Percentiles rank a stretch among this genome's conserved stretches.
These are phyloP conservation scores for Salix dunnii DNA, from an alignment of 345 rosid genomes.

Conservation along the genomic window DNA sequence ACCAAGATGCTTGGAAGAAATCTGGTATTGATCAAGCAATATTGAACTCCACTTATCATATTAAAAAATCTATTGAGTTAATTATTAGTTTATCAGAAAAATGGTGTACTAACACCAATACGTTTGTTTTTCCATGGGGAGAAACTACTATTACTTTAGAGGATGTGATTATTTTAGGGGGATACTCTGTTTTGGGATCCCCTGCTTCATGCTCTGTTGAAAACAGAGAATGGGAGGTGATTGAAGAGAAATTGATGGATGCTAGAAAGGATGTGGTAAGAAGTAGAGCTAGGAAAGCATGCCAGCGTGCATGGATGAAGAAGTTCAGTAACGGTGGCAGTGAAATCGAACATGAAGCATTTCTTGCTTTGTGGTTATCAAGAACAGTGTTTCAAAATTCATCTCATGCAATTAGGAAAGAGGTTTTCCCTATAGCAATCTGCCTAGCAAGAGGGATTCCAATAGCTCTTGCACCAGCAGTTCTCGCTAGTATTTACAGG, in stretches of 20 bases:
- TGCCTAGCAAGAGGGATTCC: conserved; percentile 43
- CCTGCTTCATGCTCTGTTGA: conserved; percentile 9
- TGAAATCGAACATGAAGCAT: conserved; percentile 60
- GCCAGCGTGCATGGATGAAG: conserved; percentile 33
- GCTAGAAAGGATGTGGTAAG: conserved; percentile 18
- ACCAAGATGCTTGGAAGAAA: conserved; percentile 2
- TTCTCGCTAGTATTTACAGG: conserved; percentile 44
- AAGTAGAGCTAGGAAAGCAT: conserved; percentile 13
- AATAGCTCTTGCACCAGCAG: conserved; percentile 53
- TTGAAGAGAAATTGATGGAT: conserved; percentile 23
- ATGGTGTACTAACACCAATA: conserved; percentile 8
- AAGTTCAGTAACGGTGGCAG: conserved; percentile 36
- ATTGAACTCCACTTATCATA: not conserved
- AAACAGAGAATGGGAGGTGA: not conserved
- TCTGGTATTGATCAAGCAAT: conserved; percentile 14
- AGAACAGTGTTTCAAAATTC: conserved; percentile 38
- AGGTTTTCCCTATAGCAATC: conserved; percentile 41
- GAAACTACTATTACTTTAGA: conserved; percentile 20
- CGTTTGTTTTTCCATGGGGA: conserved; percentile 16
- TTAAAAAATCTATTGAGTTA: not conserved
- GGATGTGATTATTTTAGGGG: conserved; percentile 12
- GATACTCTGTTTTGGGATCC: conserved; percentile 15
- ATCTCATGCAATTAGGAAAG: not conserved
- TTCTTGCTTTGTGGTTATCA: conserved; percentile 48
- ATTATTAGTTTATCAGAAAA: conserved; percentile 1